Base-by-base conservation (phyloP, 768 basidiomycete genomes). In the Russula vinacea region DNA sequence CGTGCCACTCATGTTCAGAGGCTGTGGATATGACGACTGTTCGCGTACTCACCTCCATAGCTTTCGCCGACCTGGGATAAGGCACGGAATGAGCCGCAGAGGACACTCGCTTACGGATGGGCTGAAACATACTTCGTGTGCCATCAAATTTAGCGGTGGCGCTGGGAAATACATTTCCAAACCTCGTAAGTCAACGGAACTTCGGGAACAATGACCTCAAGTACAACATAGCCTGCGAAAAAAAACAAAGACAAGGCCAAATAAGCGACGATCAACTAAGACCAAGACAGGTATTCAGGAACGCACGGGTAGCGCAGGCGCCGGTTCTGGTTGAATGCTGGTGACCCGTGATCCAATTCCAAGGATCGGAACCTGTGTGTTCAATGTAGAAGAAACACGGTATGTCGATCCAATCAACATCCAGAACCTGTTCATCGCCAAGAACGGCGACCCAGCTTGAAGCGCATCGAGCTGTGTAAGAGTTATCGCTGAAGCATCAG, bases 351-450 rank as follows among this genome's bases (percentile, higher is more conserved):
- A 14, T 37, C 44, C 44, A 50, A 58, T 42, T 47, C 52, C 58
- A 59, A 70, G 71, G 19, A 56, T 64, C 60, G 10, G 64, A 29
- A 33, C 60, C 50, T 5, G 47, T 33, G 17, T 60, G 64, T 4
- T 66, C 67, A 11, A 67, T 22, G 69, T 68, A 5, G 76, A n/a
- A 77, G 73, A 3, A 83, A 69, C 54, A 75, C 73, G 1, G 74
- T 78, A 45, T 75, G 73, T 17, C 79, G 76, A 60, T 81, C 78
- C 13, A 83, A 76, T 59, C 81, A 22, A 82, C 72, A 61, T 83
- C 81, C 45, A 83, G 70, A 14, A 83, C 71, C 62, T 84, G 83
- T 64, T 83, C 79, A 35, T 79, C 82, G 8, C 81, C 83, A 0
- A 76, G 66, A 14, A 73, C 76, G 82, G 74, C 37, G 68, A 67